phyloP scores from a whole-genome alignment of 345 rosid species.

The Citrus sp. region DNA sequence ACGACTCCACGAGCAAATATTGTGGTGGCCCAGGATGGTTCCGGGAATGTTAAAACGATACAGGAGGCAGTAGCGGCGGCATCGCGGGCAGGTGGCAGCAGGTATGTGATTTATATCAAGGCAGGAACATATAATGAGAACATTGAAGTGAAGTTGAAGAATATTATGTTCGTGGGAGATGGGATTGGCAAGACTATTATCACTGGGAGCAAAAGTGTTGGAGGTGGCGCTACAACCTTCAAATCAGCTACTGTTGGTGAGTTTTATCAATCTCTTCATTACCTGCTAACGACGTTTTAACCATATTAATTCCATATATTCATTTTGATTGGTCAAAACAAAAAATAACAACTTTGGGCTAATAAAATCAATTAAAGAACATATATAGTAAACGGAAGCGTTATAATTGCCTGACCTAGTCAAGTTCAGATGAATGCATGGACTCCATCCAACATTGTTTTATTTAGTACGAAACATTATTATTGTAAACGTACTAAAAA shows the following conservation, averaged over 20 bases:
- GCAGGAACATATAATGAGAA: constrained; percentile 72
- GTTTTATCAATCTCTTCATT: constrained; percentile 8
- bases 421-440: no score
- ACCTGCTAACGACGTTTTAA: not conserved
- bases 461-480: no score
- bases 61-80: constrained; percentile 61
- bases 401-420: no score
- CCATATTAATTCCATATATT: not conserved
- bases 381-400: no score
- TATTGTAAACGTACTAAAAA: no score
- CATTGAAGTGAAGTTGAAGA: constrained; percentile 52
- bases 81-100: constrained; percentile 49
- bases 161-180: constrained; percentile 82
- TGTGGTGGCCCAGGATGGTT: constrained; percentile 87
- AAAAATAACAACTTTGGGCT: not conserved
- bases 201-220: constrained; percentile 84
- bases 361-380: not conserved
- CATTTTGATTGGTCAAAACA: not conserved
- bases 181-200: constrained; percentile 70
- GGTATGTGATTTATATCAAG: constrained; percentile 73
- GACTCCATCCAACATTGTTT: no score
- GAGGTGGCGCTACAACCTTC: constrained; percentile 81
- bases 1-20: constrained; percentile 43
- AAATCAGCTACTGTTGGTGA: constrained; percentile 88
- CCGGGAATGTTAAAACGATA: constrained; percentile 68